phyloP scores from a whole-genome alignment of 208 protist species.

The Acanthamoeba sp. region DNA sequence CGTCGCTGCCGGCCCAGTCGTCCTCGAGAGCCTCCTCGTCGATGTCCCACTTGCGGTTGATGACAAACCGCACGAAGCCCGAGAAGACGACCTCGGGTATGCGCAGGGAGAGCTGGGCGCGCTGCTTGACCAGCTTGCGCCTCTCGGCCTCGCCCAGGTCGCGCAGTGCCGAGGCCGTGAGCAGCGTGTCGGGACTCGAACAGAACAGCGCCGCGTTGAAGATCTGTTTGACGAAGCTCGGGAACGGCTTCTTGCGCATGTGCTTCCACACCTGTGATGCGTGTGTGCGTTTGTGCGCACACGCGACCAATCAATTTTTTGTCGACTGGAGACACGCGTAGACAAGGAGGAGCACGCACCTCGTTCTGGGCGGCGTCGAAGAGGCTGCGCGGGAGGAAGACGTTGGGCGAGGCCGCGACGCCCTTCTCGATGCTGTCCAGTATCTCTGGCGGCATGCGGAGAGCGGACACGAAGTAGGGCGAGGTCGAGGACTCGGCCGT shows the following conservation, averaged over 20 bases:
- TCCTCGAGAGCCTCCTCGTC: not conserved
- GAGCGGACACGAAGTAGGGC: not conserved
- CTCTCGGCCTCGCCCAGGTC: not conserved
- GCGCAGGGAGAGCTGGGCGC: not conserved
- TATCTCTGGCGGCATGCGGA: not conserved
- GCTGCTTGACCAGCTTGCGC: conserved; percentile 1
- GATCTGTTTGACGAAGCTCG: not conserved
- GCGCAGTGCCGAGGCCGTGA: not conserved
- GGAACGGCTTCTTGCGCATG: conserved; percentile 24
- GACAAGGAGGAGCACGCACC: not conserved
- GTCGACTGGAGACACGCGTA: not conserved
- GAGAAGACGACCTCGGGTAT: conserved; percentile 44
- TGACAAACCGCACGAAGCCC: conserved; percentile 19
- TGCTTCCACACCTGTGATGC: not conserved
- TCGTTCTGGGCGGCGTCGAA: conserved; percentile 45
- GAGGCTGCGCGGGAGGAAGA: conserved; percentile 14
- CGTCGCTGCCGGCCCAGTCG: not conserved
- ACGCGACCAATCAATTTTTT: no score
- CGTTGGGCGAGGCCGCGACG: not conserved
- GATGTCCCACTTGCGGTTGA: conserved; percentile 6
- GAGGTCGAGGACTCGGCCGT: not conserved
- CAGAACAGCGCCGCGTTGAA: conserved; percentile 44
- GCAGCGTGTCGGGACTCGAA: not conserved
- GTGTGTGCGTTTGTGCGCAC: no score
- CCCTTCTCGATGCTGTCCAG: conserved; percentile 17